phyloP scores from a whole-genome alignment of 192 early-diverging fungal species.

The Helicostylum pulchrum region DNA sequence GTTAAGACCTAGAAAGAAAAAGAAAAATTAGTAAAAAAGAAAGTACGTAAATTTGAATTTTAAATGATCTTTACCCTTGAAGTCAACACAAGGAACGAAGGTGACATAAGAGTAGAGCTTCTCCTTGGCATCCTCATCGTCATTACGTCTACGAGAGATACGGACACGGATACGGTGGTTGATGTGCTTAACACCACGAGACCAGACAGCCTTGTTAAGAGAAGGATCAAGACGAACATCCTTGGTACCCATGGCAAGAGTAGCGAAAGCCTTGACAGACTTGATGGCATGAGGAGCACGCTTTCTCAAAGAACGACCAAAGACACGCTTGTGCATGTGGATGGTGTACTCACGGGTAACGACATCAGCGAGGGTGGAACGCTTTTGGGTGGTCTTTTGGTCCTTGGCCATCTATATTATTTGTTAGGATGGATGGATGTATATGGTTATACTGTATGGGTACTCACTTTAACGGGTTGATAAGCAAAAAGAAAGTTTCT shows the following conservation, averaged over 20 bases:
- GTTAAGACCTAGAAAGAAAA: slow-evolving; percentile 20
- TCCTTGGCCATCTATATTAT: slow-evolving; percentile 22
- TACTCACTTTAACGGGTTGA: no score
- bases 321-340: slow-evolving; percentile 95
- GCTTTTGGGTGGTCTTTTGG: slow-evolving; percentile 51
- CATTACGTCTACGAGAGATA: slow-evolving; percentile 94
- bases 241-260: slow-evolving; percentile 90
- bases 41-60: no score
- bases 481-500: no score
- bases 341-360: slow-evolving; percentile 99
- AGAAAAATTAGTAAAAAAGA: neutral
- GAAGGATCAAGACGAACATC: slow-evolving; percentile 95
- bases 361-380: slow-evolving; percentile 81
- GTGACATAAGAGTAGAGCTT: slow-evolving; percentile 97
- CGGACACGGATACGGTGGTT: slow-evolving; percentile 96
- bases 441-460: no score
- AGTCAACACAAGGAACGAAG: slow-evolving; percentile 79
- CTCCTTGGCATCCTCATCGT: slow-evolving; percentile 93
- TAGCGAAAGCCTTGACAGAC: slow-evolving; percentile 87
- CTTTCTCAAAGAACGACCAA: slow-evolving; percentile 88
- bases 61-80: no score
- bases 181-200: slow-evolving; percentile 87
- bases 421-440: no score
- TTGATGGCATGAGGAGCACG: slow-evolving; percentile 94
- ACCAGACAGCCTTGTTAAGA: slow-evolving; percentile 96